Evolutionary conservation across 495 filamentous ascomycete genomes (phyloP).

Genomic region (Xylaria bambusicola): DNA sequence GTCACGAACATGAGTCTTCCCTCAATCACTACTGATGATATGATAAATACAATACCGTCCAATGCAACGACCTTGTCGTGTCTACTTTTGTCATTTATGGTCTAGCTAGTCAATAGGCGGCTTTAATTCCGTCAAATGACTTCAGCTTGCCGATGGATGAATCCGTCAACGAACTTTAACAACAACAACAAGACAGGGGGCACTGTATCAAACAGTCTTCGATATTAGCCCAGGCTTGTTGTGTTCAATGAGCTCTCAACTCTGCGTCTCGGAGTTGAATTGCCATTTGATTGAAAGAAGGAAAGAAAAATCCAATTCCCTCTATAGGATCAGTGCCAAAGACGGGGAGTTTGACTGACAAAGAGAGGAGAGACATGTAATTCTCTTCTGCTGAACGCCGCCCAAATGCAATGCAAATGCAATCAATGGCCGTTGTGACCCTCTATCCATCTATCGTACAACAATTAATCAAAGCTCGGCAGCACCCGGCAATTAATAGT

Average conservation of each 20-base stretch:
- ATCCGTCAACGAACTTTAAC: not conserved
- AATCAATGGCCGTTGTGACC: slow-evolving; percentile 8
- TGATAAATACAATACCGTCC: too few relatives aligned
- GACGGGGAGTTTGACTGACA: not conserved
- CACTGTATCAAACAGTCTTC: not conserved
- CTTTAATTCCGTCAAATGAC: too few relatives aligned
- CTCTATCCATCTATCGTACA: slow-evolving; percentile 24
- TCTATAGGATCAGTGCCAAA: not conserved
- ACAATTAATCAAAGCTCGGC: not conserved
- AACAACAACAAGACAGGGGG: not conserved
- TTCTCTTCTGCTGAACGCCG: slow-evolving; percentile 18
- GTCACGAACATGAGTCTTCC: too few relatives aligned
- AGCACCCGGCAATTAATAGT: slow-evolving; percentile 2
- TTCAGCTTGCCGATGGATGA: too few relatives aligned
- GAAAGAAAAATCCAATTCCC: not conserved
- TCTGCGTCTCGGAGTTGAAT: not conserved
- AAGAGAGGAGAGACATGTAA: too few relatives aligned
- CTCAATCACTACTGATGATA: too few relatives aligned
- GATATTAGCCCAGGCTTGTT: not conserved
- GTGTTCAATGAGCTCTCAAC: not conserved
- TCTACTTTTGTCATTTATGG: too few relatives aligned
- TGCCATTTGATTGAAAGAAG: not conserved
- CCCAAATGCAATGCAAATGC: slow-evolving; percentile 23
- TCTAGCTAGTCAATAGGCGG: too few relatives aligned
- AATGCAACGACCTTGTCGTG: too few relatives aligned